phyloP scores from a whole-genome alignment of 2,329 filamentous ascomycete species.

The Pezicula rhizophila region DNA sequence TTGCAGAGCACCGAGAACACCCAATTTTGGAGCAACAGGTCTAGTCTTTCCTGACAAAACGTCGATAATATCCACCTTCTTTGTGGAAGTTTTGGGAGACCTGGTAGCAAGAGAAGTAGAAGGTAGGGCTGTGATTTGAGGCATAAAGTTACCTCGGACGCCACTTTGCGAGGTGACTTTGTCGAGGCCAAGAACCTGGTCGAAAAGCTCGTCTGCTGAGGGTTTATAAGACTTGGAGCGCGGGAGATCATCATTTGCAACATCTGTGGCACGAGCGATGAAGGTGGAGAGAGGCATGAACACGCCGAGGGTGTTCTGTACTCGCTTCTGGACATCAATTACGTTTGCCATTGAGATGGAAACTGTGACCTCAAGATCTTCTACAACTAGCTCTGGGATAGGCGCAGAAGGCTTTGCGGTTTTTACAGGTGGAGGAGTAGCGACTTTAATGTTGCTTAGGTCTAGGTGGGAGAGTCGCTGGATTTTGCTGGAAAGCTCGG shows the following conservation, averaged over 20 bases:
- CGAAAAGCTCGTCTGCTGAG: constrained; percentile 77
- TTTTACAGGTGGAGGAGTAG: constrained; percentile 34
- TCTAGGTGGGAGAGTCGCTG: constrained; percentile 77
- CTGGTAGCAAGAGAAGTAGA: constrained; percentile 32
- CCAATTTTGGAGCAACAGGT: constrained; percentile 26
- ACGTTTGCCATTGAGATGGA: constrained; percentile 76
- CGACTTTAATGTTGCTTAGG: constrained; percentile 89
- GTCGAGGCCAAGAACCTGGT: constrained; percentile 73
- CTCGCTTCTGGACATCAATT: constrained; percentile 71
- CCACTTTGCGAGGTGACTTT: constrained; percentile 42
- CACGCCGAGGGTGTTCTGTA: constrained; percentile 71
- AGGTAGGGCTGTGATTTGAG: constrained; percentile 60
- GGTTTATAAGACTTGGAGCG: constrained; percentile 56
- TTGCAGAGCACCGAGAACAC: constrained; percentile 23
- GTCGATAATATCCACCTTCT: constrained; percentile 58
- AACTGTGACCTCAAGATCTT: constrained; percentile 57
- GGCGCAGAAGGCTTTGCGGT: constrained; percentile 32
- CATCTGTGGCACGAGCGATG: constrained; percentile 73
- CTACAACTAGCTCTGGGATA: constrained; percentile 35
- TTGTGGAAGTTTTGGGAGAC: constrained; percentile 23
- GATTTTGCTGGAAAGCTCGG: constrained; percentile 64
- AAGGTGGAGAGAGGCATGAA: constrained; percentile 82
- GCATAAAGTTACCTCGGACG: constrained; percentile 60
- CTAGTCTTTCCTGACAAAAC: constrained; percentile 53
- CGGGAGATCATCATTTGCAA: constrained; percentile 85